A percentile compares a stretch with the other conserved stretches of the same genome.
Evolutionary conservation across 2,329 filamentous ascomycete species (phyloP).

Genomic region (Cladophialophora bantiana): DNA sequence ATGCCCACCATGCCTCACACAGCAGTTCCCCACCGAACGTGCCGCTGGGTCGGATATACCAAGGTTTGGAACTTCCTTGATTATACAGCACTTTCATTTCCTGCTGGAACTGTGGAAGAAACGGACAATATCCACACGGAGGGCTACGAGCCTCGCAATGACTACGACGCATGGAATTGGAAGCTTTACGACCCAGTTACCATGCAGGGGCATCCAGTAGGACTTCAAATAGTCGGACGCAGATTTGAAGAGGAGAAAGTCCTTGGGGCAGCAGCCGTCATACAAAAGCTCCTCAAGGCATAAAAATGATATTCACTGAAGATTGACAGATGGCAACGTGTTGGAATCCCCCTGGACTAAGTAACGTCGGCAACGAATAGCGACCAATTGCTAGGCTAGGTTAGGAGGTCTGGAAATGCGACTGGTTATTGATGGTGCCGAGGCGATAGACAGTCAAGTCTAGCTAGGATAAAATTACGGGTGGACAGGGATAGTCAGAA

Average conservation of each 20-base stretch:
- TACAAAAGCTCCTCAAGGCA: constrained; percentile 28
- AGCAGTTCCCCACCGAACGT: constrained; percentile 45
- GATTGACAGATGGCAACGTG: too few species aligned
- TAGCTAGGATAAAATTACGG: too few species aligned
- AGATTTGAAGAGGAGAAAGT: constrained; percentile 64
- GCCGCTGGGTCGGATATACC: constrained; percentile 58
- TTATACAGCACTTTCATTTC: constrained; percentile 65
- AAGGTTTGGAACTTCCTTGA: constrained; percentile 70
- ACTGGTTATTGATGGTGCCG: too few species aligned
- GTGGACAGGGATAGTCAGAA: too few species aligned
- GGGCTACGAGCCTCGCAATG: constrained; percentile 59
- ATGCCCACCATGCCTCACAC: constrained; percentile 66
- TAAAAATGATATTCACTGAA: too few species aligned
- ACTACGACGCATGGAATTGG: constrained; percentile 61
- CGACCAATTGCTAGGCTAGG: too few species aligned
- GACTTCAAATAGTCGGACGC: constrained; percentile 61
- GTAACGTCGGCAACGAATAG: too few species aligned
- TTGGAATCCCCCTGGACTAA: too few species aligned
- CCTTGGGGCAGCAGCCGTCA: constrained; percentile 51
- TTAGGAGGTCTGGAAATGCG: too few species aligned
- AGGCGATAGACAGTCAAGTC: too few species aligned
- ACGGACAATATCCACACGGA: too few species aligned
- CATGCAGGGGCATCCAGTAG: constrained; percentile 57
- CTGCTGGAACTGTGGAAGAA: constrained; percentile 49
- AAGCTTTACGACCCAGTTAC: constrained; percentile 53